Evolutionary conservation across 805 yeast species (phyloP).

Genomic region (Komagataella kurtzmanii): DNA sequence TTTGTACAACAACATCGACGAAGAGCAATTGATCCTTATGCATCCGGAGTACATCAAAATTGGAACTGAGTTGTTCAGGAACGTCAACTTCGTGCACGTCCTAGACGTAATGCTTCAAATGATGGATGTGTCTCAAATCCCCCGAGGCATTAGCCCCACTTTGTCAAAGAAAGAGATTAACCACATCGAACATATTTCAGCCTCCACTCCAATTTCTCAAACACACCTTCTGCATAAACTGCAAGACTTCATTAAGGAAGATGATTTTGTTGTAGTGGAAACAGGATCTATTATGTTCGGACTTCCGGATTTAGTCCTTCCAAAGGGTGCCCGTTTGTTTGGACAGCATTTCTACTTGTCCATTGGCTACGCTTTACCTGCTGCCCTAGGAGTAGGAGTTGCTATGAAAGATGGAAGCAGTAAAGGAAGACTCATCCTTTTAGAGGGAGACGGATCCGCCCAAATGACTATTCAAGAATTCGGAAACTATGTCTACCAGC

Average conservation of each 20-base stretch:
- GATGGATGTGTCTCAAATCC: constrained; percentile 18
- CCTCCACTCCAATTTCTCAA: constrained; percentile 31
- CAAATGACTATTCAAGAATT: constrained; percentile 89
- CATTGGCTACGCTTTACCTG: constrained; percentile 83
- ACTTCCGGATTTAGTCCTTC: constrained; percentile 51
- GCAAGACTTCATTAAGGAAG: constrained; percentile 31
- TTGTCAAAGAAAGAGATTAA: constrained; percentile 2
- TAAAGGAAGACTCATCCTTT: constrained; percentile 43
- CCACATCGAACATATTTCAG: constrained; percentile 10
- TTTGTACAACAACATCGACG: constrained; percentile 23
- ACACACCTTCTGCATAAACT: constrained; percentile 26
- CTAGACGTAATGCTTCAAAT: constrained; percentile 25
- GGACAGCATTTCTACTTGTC: constrained; percentile 73
- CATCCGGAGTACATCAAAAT: constrained; percentile 42
- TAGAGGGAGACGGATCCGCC: constrained; percentile 91
- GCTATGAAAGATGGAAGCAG: constrained; percentile 44
- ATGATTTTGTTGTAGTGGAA: constrained; percentile 67
- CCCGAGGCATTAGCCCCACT: constrained; percentile 2
- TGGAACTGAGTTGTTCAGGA: constrained; percentile 22
- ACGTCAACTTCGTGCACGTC: constrained; percentile 36
- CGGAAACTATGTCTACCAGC: constrained; percentile 45
- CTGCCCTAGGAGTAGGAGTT: constrained; percentile 69
- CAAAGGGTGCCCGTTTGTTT: constrained; percentile 33
- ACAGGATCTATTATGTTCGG: constrained; percentile 80
- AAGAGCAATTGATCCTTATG: constrained; percentile 27